Conservation (phyloP, 2,329 filamentous ascomycete genomes). For the Calonectria montana region DNA sequence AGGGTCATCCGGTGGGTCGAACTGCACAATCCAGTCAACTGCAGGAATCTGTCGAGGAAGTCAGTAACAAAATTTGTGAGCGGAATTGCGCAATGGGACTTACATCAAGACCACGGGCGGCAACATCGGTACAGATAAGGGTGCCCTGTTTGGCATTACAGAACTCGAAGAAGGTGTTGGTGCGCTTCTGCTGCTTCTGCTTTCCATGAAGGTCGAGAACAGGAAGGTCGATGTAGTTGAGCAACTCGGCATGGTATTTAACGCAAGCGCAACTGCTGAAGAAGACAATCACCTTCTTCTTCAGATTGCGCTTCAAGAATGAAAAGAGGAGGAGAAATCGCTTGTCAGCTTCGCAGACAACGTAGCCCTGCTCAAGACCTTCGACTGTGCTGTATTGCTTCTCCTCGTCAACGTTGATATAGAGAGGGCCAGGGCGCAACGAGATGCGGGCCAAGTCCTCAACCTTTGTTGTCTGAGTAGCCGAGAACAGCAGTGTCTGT, state of each 20-base stretch:
- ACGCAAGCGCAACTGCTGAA: slow-evolving; percentile 93
- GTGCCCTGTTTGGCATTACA: slow-evolving; percentile 81
- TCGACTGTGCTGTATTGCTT: slow-evolving; percentile 93
- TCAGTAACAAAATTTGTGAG: slow-evolving; percentile 24
- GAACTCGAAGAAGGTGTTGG: slow-evolving; percentile 98
- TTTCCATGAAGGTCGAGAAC: slow-evolving; percentile 91
- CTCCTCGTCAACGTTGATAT: slow-evolving; percentile 95
- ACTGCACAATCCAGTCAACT: slow-evolving; percentile 97
- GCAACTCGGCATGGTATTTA: slow-evolving; percentile 93
- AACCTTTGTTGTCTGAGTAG: slow-evolving; percentile 98
- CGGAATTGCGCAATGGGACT: slow-evolving; percentile 43
- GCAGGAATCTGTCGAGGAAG: slow-evolving; percentile 75
- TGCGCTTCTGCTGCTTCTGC: slow-evolving; percentile 99
- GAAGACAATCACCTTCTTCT: slow-evolving; percentile 99
- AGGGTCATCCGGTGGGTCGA: slow-evolving; percentile 92
- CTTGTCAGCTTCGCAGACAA: slow-evolving; percentile 92
- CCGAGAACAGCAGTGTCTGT: slow-evolving; percentile 98
- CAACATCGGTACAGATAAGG: slow-evolving; percentile 96
- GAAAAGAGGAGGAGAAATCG: slow-evolving; percentile 94
- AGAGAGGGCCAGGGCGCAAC: slow-evolving; percentile 87
- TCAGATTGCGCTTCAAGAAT: slow-evolving; percentile 88
- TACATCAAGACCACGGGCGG: slow-evolving; percentile 90
- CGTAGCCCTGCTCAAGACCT: slow-evolving; percentile 94
- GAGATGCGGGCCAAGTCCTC: slow-evolving; percentile 97
- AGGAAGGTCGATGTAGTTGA: slow-evolving; percentile 97